Percentiles rank a stretch among this genome's conserved stretches.
These are phyloP conservation scores for Aschersonia sp. DNA, from an alignment of 2,329 filamentous ascomycete genomes.

Conservation along the genomic window DNA sequence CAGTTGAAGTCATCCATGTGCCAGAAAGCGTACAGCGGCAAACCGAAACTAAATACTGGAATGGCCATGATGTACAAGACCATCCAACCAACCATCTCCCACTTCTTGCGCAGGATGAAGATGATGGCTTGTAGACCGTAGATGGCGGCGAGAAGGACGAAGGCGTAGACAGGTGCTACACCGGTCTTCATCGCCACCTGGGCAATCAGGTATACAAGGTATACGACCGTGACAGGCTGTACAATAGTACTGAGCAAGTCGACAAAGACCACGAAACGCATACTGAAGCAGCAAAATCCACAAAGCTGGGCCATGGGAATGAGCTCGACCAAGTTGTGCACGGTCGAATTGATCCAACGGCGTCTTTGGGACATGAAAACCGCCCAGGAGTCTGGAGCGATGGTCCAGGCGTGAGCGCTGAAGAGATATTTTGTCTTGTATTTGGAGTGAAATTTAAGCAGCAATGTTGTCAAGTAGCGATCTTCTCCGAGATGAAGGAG, in stretches of 20 bases:
- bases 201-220: conserved; percentile 80
- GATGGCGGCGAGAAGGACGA: conserved; percentile 84
- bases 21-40: conserved; percentile 95
- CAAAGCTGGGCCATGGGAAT: conserved; percentile 88
- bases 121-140: conserved; percentile 96
- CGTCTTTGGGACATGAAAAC: conserved; percentile 97
- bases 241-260: conserved; percentile 86
- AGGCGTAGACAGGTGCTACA: conserved; percentile 68
- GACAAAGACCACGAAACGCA: conserved; percentile 94
- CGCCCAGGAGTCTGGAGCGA: conserved; percentile 84
- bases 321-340: conserved; percentile 93
- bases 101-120: conserved; percentile 91
- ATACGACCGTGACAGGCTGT: conserved; percentile 80
- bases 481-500: conserved; percentile 92
- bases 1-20: conserved; percentile 99
- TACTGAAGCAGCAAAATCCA: conserved; percentile 99
- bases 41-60: conserved; percentile 77
- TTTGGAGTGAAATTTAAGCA: conserved; percentile 80
- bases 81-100: conserved; percentile 99
- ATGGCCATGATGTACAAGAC: conserved; percentile 84
- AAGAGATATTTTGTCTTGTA: conserved; percentile 99
- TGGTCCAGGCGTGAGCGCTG: conserved; percentile 86
- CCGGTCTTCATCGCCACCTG: conserved; percentile 46
- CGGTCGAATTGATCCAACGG: conserved; percentile 98
- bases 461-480: conserved; percentile 87